These are phyloP conservation scores for Suillus hirtellus DNA, from an alignment of 768 basidiomycete genomes.

Conservation along the genomic window DNA sequence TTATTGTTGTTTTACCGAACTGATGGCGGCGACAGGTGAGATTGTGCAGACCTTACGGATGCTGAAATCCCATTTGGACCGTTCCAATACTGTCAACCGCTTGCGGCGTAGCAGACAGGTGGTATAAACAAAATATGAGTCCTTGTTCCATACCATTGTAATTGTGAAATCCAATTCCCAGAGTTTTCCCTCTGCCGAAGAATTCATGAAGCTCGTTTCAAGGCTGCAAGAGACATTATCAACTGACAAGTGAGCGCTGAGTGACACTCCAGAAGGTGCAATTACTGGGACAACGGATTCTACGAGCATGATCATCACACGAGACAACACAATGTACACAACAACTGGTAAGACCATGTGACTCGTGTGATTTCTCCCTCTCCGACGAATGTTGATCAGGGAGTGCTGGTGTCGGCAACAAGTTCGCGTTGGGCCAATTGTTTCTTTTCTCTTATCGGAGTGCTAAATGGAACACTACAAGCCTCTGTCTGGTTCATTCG, in stretches of 20 bases:
- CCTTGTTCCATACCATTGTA: not conserved
- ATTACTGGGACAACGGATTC: not conserved
- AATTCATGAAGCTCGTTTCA: too few species aligned
- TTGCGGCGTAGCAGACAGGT: slow-evolving; percentile 64
- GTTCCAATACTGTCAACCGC: slow-evolving; percentile 62
- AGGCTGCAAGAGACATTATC: not conserved
- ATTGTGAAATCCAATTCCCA: not conserved
- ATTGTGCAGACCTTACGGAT: slow-evolving; percentile 74
- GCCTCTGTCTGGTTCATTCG: not conserved
- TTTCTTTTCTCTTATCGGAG: not conserved
- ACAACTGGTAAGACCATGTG: not conserved
- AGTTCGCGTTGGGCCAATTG: not conserved
- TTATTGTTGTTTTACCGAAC: not conserved
- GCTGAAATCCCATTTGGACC: slow-evolving; percentile 64
- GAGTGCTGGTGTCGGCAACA: not conserved
- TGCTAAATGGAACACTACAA: not conserved
- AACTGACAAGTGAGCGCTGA: not conserved
- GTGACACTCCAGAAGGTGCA: not conserved
- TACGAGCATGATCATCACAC: not conserved
- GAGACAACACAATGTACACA: not conserved
- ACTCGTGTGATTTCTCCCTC: not conserved
- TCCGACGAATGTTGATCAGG: not conserved
- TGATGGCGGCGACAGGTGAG: slow-evolving; percentile 48
- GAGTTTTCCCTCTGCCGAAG: not conserved
- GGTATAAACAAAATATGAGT: slow-evolving; percentile 27